A percentile compares a stretch with the other conserved stretches of the same genome.
These are phyloP conservation scores for Dothideomycetes sp. DNA, from an alignment of 2,329 filamentous ascomycete species.

Conservation along the genomic window DNA sequence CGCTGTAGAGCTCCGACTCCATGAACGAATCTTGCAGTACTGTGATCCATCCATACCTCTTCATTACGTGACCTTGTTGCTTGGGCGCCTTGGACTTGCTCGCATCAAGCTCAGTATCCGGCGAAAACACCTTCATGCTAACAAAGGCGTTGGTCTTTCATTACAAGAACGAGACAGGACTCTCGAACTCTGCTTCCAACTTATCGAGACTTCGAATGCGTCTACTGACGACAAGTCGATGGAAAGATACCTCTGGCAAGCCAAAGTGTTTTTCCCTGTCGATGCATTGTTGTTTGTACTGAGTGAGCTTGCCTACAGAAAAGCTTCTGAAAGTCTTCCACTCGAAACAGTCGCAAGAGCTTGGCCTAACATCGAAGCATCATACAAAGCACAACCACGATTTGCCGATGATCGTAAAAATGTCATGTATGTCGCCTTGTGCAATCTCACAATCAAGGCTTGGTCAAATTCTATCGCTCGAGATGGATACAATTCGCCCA, in stretches of 20 bases:
- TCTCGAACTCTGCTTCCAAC: constrained; percentile 33
- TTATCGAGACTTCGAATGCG: constrained; percentile 34
- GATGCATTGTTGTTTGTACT: constrained; percentile 31
- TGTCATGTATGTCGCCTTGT: constrained; percentile 35
- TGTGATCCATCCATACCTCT: constrained; percentile 36
- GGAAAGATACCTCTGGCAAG: constrained; percentile 43
- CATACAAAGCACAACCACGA: constrained; percentile 35
- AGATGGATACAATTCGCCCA: background rate
- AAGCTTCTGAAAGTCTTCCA: constrained; percentile 16
- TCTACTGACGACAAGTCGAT: constrained; percentile 31
- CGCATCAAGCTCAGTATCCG: constrained; percentile 38
- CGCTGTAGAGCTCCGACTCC: constrained; percentile 34
- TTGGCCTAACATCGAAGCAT: constrained; percentile 38
- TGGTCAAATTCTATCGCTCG: constrained; percentile 23
- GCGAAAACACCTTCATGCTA: constrained; percentile 29
- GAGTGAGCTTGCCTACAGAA: constrained; percentile 24
- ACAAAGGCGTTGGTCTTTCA: constrained; percentile 22
- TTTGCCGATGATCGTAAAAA: constrained; percentile 28
- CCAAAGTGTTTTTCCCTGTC: constrained; percentile 41
- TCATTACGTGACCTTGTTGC: constrained; percentile 36
- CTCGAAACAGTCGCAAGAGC: constrained; percentile 24
- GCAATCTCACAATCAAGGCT: constrained; percentile 35
- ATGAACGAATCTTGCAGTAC: constrained; percentile 36
- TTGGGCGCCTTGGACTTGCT: constrained; percentile 35
- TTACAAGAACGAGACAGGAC: constrained; percentile 31